Percentiles rank a stretch among this genome's conserved stretches.
Conservation (phyloP, 192 early-diverging fungal genomes). For the Mortierella alpina region DNA sequence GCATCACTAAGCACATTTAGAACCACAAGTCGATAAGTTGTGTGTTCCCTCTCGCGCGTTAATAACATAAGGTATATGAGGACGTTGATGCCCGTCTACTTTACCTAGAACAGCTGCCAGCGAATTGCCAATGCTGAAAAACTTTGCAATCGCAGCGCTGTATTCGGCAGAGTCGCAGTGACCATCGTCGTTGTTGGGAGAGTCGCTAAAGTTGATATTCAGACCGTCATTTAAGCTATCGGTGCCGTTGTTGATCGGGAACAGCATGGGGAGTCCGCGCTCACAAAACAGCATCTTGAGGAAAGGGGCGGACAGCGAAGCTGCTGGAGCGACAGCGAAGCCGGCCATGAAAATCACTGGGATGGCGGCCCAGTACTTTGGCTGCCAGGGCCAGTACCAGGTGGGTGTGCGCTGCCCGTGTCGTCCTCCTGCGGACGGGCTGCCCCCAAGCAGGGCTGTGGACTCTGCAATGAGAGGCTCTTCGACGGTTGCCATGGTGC, state of each 20-base stretch:
- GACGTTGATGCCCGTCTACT: not conserved
- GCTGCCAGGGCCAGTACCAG: conserved; percentile 45
- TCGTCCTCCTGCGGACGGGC: too few species aligned
- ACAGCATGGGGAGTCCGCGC: conserved; percentile 27
- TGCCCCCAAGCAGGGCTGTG: conserved; percentile 5
- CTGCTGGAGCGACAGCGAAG: conserved; percentile 7
- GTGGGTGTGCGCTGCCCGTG: not conserved
- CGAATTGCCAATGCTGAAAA: conserved; percentile 16
- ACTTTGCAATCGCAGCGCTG: conserved; percentile 46
- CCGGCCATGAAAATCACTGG: conserved; percentile 38
- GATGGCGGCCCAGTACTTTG: conserved; percentile 33
- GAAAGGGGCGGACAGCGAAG: conserved; percentile 5
- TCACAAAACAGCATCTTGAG: conserved; percentile 38
- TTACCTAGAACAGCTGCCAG: conserved; percentile 14
- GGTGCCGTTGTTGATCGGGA: conserved; percentile 16
- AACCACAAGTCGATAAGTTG: not conserved
- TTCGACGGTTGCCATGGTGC: too few species aligned
- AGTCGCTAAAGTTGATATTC: too few species aligned
- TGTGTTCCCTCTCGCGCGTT: too few species aligned
- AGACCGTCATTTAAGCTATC: not conserved
- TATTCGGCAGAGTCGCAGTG: conserved; percentile 41
- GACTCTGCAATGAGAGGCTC: not conserved
- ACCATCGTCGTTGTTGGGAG: not conserved
- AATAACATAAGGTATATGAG: too few species aligned
- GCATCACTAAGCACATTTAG: not conserved